Evolutionary conservation across 2,329 filamentous ascomycete genomes (phyloP), one percentile per base, ranked within the genome.

Genomic region (Phaeoacremonium minimum): DNA sequence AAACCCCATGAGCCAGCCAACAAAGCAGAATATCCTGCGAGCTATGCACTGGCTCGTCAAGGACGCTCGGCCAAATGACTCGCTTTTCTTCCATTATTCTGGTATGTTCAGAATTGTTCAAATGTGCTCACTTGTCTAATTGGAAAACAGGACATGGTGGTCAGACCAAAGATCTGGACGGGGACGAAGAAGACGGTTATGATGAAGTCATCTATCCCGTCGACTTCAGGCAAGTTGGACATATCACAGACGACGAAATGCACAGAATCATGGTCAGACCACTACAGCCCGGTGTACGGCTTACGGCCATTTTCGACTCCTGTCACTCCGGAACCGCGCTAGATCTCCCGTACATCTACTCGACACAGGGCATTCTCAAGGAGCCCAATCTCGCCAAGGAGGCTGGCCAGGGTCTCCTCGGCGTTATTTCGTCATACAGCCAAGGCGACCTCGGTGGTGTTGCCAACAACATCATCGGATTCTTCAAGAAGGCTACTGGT

Each of bases 1-100:
- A 59, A 95, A 95, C 51, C 87, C 88, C 17, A 95, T 96, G 86
- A 95, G 88, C 63, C 88, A 95, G 65, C 91, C 91, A 7, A 95
- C 89, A 5, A 96, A 96, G 62, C 85, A 87, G 48, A 97, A 97
- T 56, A 95, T 97, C 38, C 63, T 97, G 26, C 79, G 91, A 36
- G 91, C 91, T 18, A 97, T 97, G 91, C 90, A 96, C 58, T 97
- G 91, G 91, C 69, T 97, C 15, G 88, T 96, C 40, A 95, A 95
- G 64, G 90, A 95, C 55, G 90, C 91, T 5, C 77, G 77, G 40
- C 86, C 89, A 1, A 95, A 96, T 56, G 91, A 97, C 58, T 95
- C 91, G 5, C 74, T 97, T 6, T 97, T 97, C 66, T 96, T 97
- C 69, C 91, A 97, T 64, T 97, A 95, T 60, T 95, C 90, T 28